Base-by-base conservation (phyloP, 768 basidiomycete genomes). In the Suillus ampliporus region DNA sequence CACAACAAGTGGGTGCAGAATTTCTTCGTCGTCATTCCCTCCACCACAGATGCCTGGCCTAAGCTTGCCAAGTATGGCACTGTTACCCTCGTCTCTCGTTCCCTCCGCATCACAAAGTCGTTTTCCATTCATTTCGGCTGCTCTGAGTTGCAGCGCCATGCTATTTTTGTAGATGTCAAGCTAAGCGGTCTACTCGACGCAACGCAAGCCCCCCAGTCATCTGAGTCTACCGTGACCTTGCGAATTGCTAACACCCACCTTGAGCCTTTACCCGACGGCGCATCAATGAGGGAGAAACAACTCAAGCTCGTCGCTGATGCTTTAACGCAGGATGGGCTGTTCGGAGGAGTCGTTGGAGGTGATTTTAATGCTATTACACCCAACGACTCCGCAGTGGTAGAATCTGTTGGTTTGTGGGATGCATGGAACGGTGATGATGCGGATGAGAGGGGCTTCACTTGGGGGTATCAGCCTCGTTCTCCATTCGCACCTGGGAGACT, bases 181-280 rank as follows among this genome's bases (percentile, higher is more conserved):
- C 70, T 86, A 38, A 69, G 73, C 58, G 53, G 53, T 26, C 53
- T 54, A 23, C 15, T 54, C 8, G 53, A 23, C 5, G 23, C 37
- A 23, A 37, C 17, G 1, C 35, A 37, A 17, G 63, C 74, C 41
- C 72, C 70, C 8, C 46, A 58, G 19, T 60, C 70, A 5, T 76
- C 68, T 21, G 75, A 73, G 48, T 68, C 71, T 46, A 60, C 67
- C 26, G 75, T 80, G 47, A 75, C 78, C 21, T 61, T 89, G 58
- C 78, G 87, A 17, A 74, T 89, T 51, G 81, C 85, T 47, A 90
- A 89, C 70, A 88, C 87, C 38, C 89, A 91, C 69, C 78, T 91
- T 41, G 89, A 91, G 72, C 86, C 86, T 17, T 65, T 86, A 53
- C 72, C 76, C 1, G 13, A 61, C 2, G 86, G 84, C 17, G 72